Base-by-base conservation (phyloP, 108 stramenopile genomes). In the Discostella pseudostelligera region DNA sequence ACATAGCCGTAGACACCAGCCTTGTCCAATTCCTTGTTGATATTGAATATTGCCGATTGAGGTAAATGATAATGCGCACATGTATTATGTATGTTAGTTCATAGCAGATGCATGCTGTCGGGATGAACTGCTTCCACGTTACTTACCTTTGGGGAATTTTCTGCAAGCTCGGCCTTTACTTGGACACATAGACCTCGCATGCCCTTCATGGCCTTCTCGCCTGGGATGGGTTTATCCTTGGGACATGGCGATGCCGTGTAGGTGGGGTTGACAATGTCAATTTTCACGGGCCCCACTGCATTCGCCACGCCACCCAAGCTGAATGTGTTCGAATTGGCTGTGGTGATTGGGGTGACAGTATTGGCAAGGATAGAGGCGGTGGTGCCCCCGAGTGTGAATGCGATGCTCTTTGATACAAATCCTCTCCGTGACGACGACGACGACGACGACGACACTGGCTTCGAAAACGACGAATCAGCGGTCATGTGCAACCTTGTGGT, bases 181-280 rank as follows among this genome's bases (percentile, higher is more conserved):
- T 83, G 82, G 9, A 96, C 93, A 62, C 96, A 96, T 19, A 96
- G 56, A 8, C 92, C 92, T 37, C 84, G 74, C 84, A 96, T 90
- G 9, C 96, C 96, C 74, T 93, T 90, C 87, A 94, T 94, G 20
- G 96, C 96, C 77, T 93, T 93, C 70, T 96, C 89, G 51, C 96
- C 96, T 1, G 96, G 96, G 49, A 96, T 93, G 37, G 94, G 96
- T 35, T 80, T 88, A 49, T 82, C 77, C 39, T 71, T 82, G 10
- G 96, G 96, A 72, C 96, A 96, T 11, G 83, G 79, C 21, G 65
- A 67, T 29, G 93, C 88, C 4, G 67, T 66, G 69, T 96, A 96
- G 17, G 65, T 67, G 5, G 84, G 83, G 43, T 92, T 83, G 9
- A 70, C 28, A 35, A 96, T 76, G 19, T 81, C 61, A 25, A 96